These are phyloP conservation scores for Salix caprea DNA, from an alignment of 345 rosid genomes.

Conservation along the genomic window DNA sequence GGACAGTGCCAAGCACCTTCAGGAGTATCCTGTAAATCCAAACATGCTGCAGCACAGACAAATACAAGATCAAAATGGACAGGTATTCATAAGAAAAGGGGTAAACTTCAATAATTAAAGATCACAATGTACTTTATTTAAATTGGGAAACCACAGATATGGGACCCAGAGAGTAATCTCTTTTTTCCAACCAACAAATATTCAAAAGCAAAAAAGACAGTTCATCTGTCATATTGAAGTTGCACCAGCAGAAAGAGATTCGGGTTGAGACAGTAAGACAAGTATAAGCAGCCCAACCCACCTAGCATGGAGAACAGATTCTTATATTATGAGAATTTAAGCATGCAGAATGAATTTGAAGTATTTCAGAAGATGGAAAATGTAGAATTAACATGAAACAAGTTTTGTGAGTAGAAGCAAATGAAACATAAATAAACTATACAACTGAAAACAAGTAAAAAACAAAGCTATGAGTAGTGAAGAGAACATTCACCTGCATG, in stretches of 20 bases:
- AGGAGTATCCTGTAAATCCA: slow-evolving; percentile 57
- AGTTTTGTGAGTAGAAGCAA: background rate
- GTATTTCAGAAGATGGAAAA: background rate
- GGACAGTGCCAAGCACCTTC: slow-evolving; percentile 78
- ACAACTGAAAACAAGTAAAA: background rate
- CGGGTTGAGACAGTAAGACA: background rate
- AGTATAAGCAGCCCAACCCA: background rate
- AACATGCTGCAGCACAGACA: slow-evolving; percentile 66
- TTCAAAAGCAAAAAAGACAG: background rate
- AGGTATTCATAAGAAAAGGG: background rate
- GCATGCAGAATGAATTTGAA: background rate
- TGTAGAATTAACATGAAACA: background rate
- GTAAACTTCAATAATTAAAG: background rate
- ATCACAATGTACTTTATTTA: no score
- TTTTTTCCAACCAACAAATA: background rate
- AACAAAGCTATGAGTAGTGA: background rate
- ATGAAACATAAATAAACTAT: background rate
- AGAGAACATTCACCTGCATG: slow-evolving; percentile 55
- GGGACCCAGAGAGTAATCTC: no score
- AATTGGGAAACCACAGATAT: no score
- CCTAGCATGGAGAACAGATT: background rate
- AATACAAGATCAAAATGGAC: slow-evolving; percentile 5
- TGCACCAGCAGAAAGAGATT: background rate
- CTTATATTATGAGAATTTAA: background rate
- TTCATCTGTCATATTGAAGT: no score